Evolutionary conservation across 139 green algal genomes (phyloP).

Genomic region (Chlorella vulgaris): DNA sequence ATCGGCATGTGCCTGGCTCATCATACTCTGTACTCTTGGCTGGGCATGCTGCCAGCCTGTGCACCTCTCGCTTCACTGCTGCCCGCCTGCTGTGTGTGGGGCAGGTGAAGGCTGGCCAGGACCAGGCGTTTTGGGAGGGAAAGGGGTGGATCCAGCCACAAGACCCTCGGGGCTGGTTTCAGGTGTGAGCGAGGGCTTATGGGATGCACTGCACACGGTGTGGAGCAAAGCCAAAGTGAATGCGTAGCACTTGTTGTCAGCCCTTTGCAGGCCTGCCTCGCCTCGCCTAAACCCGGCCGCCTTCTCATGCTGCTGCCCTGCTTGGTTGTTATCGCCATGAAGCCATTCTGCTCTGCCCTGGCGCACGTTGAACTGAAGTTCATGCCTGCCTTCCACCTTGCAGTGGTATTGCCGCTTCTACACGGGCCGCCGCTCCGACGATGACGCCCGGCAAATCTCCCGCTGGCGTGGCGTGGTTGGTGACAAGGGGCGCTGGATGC

Average conservation of each 20-base stretch:
- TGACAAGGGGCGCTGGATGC: constrained; percentile 61
- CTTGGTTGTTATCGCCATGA: no score
- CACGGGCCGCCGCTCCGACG: constrained; percentile 45
- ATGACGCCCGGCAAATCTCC: constrained; percentile 67
- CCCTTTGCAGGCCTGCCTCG: no score
- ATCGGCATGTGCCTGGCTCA: no score
- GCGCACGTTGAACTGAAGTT: no score
- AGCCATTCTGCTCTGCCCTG: no score
- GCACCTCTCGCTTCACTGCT: no score
- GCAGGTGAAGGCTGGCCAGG: constrained; percentile 60
- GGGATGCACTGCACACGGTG: neutral
- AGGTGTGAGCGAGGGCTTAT: constrained; percentile 2
- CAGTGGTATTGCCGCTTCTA: constrained; percentile 69
- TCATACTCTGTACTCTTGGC: no score
- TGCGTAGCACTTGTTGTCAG: no score
- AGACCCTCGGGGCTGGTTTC: constrained; percentile 62
- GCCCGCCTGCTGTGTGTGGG: neutral
- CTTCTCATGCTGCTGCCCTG: no score
- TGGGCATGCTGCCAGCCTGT: no score
- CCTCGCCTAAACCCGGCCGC: no score
- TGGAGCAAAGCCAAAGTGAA: no score
- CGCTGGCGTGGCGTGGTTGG: constrained; percentile 61
- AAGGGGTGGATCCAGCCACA: constrained; percentile 50
- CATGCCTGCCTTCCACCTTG: neutral
- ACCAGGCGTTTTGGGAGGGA: constrained; percentile 63